Percentiles rank a stretch among this genome's conserved stretches.
phyloP scores from a whole-genome alignment of 176 grass and related monocot species.

The Ensete glaucum region DNA sequence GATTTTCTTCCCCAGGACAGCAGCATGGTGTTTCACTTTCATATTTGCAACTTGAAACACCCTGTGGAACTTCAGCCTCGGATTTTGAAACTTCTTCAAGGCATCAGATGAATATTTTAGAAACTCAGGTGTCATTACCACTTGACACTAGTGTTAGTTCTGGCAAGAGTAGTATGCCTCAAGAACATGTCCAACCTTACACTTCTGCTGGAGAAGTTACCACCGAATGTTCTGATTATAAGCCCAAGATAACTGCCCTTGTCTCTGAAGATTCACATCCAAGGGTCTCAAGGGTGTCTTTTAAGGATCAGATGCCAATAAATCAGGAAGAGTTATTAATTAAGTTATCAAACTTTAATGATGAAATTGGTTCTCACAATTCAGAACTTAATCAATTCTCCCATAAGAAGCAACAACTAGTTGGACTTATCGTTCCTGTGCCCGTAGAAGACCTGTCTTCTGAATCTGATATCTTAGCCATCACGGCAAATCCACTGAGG shows the following conservation, averaged over 20 bases:
- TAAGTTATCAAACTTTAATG: slow-evolving; percentile 11
- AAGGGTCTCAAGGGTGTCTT: not conserved
- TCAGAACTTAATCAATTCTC: not conserved
- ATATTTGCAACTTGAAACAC: slow-evolving; percentile 1
- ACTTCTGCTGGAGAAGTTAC: slow-evolving; percentile 1
- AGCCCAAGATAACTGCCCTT: not conserved
- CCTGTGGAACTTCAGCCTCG: not conserved
- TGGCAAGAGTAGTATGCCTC: not conserved
- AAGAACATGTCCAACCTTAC: not conserved
- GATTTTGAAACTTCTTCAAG: slow-evolving; percentile 2
- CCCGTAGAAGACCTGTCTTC: not conserved
- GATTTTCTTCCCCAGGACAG: not conserved
- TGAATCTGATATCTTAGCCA: not conserved
- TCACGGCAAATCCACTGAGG: not conserved
- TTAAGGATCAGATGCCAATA: not conserved
- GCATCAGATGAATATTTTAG: not conserved
- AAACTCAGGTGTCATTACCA: not conserved
- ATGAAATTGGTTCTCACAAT: slow-evolving; percentile 14
- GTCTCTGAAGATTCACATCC: not conserved
- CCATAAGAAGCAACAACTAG: not conserved
- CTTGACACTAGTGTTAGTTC: not conserved
- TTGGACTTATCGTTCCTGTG: not conserved
- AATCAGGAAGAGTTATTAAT: slow-evolving; percentile 1
- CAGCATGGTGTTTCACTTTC: slow-evolving; percentile 8
- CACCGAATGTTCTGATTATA: slow-evolving; percentile 1